These are phyloP conservation scores for Coffea canephora DNA, from an alignment of 257 asterid species.

Conservation along the genomic window DNA sequence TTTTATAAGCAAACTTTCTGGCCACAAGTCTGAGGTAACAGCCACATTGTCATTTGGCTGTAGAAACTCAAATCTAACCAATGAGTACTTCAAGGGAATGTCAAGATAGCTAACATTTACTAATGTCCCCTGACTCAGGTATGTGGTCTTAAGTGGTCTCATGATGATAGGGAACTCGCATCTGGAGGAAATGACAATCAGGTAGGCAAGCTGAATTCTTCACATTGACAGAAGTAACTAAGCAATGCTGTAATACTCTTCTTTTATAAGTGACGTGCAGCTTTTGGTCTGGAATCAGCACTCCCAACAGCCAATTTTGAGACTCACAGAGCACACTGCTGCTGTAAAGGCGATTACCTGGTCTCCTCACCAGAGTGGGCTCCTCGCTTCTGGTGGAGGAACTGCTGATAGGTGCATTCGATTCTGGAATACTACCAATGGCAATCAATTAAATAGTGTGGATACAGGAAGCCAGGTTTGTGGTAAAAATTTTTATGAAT, in stretches of 20 bases:
- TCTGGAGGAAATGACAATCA: conserved; percentile 98
- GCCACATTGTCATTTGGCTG: neutral
- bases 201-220: conserved; percentile 31
- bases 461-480: conserved; percentile 97
- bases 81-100: neutral
- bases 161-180: conserved; percentile 95
- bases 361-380: conserved; percentile 95
- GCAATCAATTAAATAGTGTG: conserved; percentile 70
- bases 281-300: conserved; percentile 94
- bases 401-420: conserved; percentile 98
- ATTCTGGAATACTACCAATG: conserved; percentile 87
- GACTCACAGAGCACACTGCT: conserved; percentile 89
- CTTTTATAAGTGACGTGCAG: conserved; percentile 31
- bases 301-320: conserved; percentile 70
- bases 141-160: conserved; percentile 97
- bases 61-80: neutral
- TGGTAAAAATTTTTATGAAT: neutral
- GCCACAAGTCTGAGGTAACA: conserved; percentile 92
- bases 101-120: neutral
- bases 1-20: conserved; percentile 71
- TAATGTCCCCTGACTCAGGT: conserved; percentile 35
- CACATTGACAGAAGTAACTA: neutral
- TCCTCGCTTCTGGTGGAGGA: conserved; percentile 97
- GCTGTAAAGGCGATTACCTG: conserved; percentile 96
- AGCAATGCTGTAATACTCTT: neutral